phyloP scores from a whole-genome alignment of 306 rosid species.

The Prunus mongolica region DNA sequence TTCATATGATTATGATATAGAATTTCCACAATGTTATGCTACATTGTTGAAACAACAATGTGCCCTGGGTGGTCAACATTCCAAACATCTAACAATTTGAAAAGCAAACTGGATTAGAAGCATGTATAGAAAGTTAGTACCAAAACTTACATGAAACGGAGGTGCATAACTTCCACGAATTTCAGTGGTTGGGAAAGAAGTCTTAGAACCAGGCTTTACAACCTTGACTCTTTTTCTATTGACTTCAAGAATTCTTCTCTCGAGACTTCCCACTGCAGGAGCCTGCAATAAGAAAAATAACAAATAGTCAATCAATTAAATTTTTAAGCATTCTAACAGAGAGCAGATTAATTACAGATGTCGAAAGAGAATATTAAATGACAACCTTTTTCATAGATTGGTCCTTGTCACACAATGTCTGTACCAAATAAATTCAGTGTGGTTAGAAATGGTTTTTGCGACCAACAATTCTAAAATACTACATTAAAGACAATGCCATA shows the following conservation, averaged over 20 bases:
- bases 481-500: conserved; percentile 10
- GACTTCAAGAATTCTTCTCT: conserved; percentile 78
- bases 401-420: conserved; percentile 89
- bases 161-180: conserved; percentile 90
- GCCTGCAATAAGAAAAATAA: conserved; percentile 43
- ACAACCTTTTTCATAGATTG: conserved; percentile 70
- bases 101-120: not conserved
- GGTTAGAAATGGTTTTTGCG: not conserved
- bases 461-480: not conserved
- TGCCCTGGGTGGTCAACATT: not conserved
- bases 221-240: conserved; percentile 88
- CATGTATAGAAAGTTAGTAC: not conserved
- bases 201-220: conserved; percentile 90
- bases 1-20: too few species aligned
- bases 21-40: too few species aligned
- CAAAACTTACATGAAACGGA: conserved; percentile 84
- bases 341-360: not conserved
- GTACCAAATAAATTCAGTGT: conserved; percentile 22
- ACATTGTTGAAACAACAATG: too few species aligned
- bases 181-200: conserved; percentile 90
- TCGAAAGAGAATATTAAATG: conserved; percentile 7
- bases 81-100: not conserved
- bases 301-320: not conserved
- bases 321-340: conserved; percentile 6
- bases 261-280: conserved; percentile 63